A percentile compares a stretch with the other conserved stretches of the same genome.
Evolutionary conservation across 768 basidiomycete genomes (phyloP).

Genomic region (Lactarius evosmus): DNA sequence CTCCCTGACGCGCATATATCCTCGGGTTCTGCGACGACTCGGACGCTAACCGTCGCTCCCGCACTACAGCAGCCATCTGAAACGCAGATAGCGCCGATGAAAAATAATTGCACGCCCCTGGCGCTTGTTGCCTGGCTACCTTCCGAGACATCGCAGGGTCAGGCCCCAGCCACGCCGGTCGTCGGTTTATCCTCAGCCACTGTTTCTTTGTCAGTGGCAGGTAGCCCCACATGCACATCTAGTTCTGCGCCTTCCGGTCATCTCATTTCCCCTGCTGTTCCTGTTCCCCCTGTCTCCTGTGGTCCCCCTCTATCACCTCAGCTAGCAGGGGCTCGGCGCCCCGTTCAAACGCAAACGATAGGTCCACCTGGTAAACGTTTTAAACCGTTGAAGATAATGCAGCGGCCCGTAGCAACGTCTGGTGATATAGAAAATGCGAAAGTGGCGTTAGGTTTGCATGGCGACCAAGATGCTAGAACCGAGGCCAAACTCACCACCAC

Average conservation of each 20-base stretch:
- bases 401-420: background rate
- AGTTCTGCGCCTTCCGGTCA: background rate
- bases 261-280: background rate
- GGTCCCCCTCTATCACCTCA: background rate
- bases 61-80: background rate
- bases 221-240: background rate
- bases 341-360: background rate
- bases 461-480: background rate
- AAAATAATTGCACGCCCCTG: background rate
- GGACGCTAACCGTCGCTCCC: background rate
- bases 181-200: background rate
- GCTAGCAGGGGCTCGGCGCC: background rate
- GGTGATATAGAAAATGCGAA: background rate
- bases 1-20: constrained; percentile 13
- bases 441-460: background rate
- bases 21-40: background rate
- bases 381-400: constrained; percentile 10
- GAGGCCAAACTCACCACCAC: constrained; percentile 1
- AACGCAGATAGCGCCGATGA: background rate
- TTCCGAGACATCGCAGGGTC: constrained; percentile 1
- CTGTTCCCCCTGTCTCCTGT: background rate
- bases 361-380: constrained; percentile 15
- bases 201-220: background rate
- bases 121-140: background rate
- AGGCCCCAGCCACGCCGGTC: background rate